Evolutionary conservation across 2,329 filamentous ascomycete genomes (phyloP).

Genomic region (Fusarium concolor): DNA sequence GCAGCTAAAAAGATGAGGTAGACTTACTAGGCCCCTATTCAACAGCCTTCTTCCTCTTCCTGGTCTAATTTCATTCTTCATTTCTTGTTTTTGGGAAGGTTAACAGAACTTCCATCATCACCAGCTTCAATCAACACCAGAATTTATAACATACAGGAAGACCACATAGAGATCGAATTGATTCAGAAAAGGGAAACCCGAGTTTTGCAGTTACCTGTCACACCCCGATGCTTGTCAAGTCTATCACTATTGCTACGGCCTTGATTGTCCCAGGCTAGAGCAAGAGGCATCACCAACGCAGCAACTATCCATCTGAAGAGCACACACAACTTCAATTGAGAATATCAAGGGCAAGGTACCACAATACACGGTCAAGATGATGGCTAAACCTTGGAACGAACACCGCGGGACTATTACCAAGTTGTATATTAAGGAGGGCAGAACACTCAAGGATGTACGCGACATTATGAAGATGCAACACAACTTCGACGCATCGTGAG

Average conservation of each 20-base stretch:
- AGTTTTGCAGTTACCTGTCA: background rate
- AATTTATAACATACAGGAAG: background rate
- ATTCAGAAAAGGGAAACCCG: background rate
- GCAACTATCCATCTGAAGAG: background rate
- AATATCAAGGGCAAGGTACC: background rate
- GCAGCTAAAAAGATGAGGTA: conserved; percentile 2
- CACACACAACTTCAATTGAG: background rate
- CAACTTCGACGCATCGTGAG: conserved; percentile 58
- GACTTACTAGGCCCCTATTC: background rate
- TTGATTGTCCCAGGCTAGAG: conserved; percentile 39
- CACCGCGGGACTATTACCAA: conserved; percentile 52
- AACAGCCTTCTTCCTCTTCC: conserved; percentile 5
- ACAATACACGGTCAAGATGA: conserved; percentile 41
- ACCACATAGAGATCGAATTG: background rate
- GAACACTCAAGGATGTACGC: conserved; percentile 56
- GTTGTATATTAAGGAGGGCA: conserved; percentile 56
- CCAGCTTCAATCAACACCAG: background rate
- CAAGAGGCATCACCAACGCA: conserved; percentile 1
- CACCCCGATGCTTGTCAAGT: conserved; percentile 31
- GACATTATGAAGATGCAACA: conserved; percentile 54
- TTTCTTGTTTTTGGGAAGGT: conserved; percentile 15
- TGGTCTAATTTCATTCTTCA: background rate
- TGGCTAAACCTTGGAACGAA: conserved; percentile 60
- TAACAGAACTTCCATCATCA: conserved; percentile 34
- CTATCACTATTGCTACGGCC: conserved; percentile 29